A percentile compares a stretch with the other conserved stretches of the same genome.
These are phyloP conservation scores for Wickerhamomyces chambardii DNA, from an alignment of 805 yeast genomes.

Conservation along the genomic window DNA sequence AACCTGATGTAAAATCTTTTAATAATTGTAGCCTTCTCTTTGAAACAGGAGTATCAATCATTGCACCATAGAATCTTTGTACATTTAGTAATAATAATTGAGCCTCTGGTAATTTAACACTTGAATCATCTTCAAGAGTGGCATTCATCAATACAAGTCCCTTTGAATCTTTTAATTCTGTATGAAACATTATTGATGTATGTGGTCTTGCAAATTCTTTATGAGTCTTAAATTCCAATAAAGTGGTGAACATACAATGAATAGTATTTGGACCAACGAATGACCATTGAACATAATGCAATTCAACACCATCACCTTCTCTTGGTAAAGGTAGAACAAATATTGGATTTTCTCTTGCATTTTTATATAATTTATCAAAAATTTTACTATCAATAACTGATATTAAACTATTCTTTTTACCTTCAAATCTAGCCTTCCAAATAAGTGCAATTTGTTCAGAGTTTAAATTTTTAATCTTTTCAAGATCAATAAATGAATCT, in stretches of 20 bases:
- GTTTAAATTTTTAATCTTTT: slow-evolving; percentile 49
- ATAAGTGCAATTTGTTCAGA: slow-evolving; percentile 61
- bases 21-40: slow-evolving; percentile 49
- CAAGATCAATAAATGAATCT: slow-evolving; percentile 60
- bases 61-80: slow-evolving; percentile 79
- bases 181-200: slow-evolving; percentile 82
- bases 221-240: slow-evolving; percentile 87
- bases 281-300: slow-evolving; percentile 92
- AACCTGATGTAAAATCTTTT: slow-evolving; percentile 62
- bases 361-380: slow-evolving; percentile 52
- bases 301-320: slow-evolving; percentile 48
- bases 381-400: slow-evolving; percentile 53
- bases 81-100: slow-evolving; percentile 67
- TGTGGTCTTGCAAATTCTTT: slow-evolving; percentile 93
- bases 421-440: slow-evolving; percentile 83
- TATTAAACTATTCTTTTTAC: slow-evolving; percentile 47
- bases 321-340: slow-evolving; percentile 90
- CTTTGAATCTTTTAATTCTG: slow-evolving; percentile 55
- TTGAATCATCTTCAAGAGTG: slow-evolving; percentile 60
- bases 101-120: slow-evolving; percentile 64
- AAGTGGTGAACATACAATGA: slow-evolving; percentile 84
- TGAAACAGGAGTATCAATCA: slow-evolving; percentile 31
- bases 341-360: slow-evolving; percentile 67
- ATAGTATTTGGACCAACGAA: slow-evolving; percentile 77
- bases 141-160: slow-evolving; percentile 81